Evolutionary conservation across 83 land plant species (phyloP).

Genomic region (Thuja plicata): DNA sequence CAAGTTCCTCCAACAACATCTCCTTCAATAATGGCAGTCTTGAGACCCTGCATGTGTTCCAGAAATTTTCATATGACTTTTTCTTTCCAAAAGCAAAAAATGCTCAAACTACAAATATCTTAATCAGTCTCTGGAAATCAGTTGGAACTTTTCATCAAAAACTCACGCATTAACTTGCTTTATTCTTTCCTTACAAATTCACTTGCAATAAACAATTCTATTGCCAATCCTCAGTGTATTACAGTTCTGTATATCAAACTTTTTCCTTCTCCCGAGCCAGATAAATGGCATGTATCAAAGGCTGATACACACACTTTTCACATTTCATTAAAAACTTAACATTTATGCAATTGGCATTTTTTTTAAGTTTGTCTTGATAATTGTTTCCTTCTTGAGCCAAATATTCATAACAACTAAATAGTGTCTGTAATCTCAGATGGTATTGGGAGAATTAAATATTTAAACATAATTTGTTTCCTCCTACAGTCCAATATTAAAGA

Average conservation of each 20-base stretch:
- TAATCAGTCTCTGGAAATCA: neutral
- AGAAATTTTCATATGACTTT: neutral
- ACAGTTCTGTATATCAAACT: neutral
- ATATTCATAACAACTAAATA: neutral
- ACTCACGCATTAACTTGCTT: neutral
- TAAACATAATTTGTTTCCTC: neutral
- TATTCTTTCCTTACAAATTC: neutral
- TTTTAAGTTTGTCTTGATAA: neutral
- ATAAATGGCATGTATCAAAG: neutral
- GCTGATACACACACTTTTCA: neutral
- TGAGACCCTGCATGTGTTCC: conserved; percentile 70
- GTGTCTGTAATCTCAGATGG: neutral
- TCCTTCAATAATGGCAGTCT: conserved; percentile 98
- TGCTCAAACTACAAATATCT: neutral
- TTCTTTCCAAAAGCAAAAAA: neutral
- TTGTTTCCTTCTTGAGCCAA: neutral
- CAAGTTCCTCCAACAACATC: conserved; percentile 99
- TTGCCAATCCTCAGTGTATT: neutral
- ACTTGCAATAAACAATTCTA: neutral
- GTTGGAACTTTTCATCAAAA: neutral
- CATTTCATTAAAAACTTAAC: neutral
- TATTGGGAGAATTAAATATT: neutral
- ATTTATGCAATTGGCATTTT: neutral
- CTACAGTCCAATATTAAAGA: neutral
- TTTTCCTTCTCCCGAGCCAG: neutral